phyloP scores from a whole-genome alignment of 805 yeast genomes.

The Yamadazyma endophytica region DNA sequence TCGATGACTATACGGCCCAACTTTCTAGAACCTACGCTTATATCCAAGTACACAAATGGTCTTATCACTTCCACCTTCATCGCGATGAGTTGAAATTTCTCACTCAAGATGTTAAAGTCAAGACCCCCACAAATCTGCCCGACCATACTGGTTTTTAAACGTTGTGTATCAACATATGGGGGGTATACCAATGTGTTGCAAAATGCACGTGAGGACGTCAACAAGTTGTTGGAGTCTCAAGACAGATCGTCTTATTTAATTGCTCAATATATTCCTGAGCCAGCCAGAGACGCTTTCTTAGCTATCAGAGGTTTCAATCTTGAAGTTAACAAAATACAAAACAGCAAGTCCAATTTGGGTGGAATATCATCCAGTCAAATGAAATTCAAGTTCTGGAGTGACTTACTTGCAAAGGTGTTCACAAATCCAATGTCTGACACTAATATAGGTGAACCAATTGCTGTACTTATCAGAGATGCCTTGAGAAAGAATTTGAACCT shows the following conservation, averaged over 20 bases:
- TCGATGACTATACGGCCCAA: slow-evolving; percentile 63
- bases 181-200: slow-evolving; percentile 10
- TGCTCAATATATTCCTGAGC: slow-evolving; percentile 65
- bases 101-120: background rate
- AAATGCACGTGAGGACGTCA: slow-evolving; percentile 40
- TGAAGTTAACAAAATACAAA: slow-evolving; percentile 52
- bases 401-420: slow-evolving; percentile 47
- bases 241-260: slow-evolving; percentile 66
- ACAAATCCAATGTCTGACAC: slow-evolving; percentile 26
- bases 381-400: slow-evolving; percentile 74
- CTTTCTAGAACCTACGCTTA: slow-evolving; percentile 36
- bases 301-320: slow-evolving; percentile 65
- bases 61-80: slow-evolving; percentile 31
- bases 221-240: slow-evolving; percentile 37
- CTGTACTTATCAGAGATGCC: slow-evolving; percentile 53
- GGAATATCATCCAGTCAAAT: slow-evolving; percentile 43
- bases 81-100: background rate
- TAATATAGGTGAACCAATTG: slow-evolving; percentile 59
- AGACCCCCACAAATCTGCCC: background rate
- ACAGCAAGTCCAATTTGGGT: slow-evolving; percentile 18
- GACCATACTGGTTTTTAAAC: background rate
- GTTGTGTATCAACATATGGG: no score
- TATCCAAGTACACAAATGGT: slow-evolving; percentile 46
- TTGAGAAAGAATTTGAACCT: slow-evolving; percentile 46
- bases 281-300: slow-evolving; percentile 55